These are phyloP conservation scores for Metarhizium brunneum DNA, from an alignment of 2,329 filamentous ascomycete genomes.

Conservation along the genomic window DNA sequence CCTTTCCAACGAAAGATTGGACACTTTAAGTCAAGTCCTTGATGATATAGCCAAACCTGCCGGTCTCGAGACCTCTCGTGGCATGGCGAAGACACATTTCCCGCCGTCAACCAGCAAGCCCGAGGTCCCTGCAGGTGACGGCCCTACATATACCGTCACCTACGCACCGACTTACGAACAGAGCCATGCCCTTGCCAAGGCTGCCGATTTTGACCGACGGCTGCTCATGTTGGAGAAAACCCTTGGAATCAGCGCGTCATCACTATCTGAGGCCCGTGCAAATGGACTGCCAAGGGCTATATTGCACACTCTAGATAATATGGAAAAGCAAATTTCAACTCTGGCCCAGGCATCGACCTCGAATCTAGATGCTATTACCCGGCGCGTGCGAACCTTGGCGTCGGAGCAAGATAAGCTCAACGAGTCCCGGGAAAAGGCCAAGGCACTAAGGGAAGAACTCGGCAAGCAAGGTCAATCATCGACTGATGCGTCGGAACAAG, in stretches of 20 bases:
- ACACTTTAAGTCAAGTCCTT: slow-evolving; percentile 62
- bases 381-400: slow-evolving; percentile 59
- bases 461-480: slow-evolving; percentile 35
- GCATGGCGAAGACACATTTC: slow-evolving; percentile 6
- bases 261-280: slow-evolving; percentile 51
- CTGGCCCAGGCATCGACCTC: slow-evolving; percentile 64
- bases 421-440: slow-evolving; percentile 54
- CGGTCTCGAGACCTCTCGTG: slow-evolving; percentile 8
- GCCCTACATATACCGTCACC: slow-evolving; percentile 53
- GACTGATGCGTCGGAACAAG: slow-evolving; percentile 55
- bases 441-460: slow-evolving; percentile 50
- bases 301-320: slow-evolving; percentile 68
- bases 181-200: slow-evolving; percentile 65
- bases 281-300: slow-evolving; percentile 57
- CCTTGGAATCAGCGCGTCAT: slow-evolving; percentile 66
- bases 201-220: slow-evolving; percentile 79
- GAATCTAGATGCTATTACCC: slow-evolving; percentile 62
- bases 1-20: slow-evolving; percentile 30
- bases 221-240: slow-evolving; percentile 70
- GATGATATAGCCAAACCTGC: slow-evolving; percentile 47
- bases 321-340: slow-evolving; percentile 72
- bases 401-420: slow-evolving; percentile 65
- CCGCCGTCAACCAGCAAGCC: slow-evolving; percentile 10
- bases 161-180: slow-evolving; percentile 57
- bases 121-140: slow-evolving; percentile 13